These are phyloP conservation scores for Colletotrichum somersetense DNA, from an alignment of 2,329 filamentous ascomycete species.

Conservation along the genomic window DNA sequence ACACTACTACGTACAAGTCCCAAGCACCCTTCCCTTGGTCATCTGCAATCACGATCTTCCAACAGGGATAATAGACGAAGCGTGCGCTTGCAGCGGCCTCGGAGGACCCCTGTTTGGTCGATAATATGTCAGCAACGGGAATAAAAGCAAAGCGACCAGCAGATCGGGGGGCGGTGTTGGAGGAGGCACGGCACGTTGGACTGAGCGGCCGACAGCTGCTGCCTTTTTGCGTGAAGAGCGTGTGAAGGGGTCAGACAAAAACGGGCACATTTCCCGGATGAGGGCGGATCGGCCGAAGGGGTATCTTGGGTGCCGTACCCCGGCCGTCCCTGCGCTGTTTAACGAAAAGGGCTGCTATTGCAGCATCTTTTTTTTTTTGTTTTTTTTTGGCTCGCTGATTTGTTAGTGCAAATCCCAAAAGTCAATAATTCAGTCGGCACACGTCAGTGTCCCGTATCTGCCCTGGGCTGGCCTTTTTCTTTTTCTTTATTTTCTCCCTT, in stretches of 20 bases:
- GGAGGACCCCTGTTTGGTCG: no score
- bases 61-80: neutral
- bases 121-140: neutral
- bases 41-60: neutral
- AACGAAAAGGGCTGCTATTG: constrained; percentile 1
- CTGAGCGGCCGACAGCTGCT: neutral
- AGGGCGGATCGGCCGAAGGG: constrained; percentile 4
- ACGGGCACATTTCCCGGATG: neutral
- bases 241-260: neutral
- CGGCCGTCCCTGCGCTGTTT: neutral
- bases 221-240: no score
- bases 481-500: no score
- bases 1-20: no score
- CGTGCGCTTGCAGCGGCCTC: neutral
- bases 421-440: neutral
- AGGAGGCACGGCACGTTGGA: no score
- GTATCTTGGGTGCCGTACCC: neutral
- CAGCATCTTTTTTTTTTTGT: neutral
- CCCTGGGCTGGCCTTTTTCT: neutral
- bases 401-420: neutral
- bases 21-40: no score
- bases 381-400: neutral
- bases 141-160: neutral
- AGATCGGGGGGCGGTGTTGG: neutral
- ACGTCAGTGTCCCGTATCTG: neutral